phyloP scores from a whole-genome alignment of 208 protist species.

The Borovskyia barvae region DNA sequence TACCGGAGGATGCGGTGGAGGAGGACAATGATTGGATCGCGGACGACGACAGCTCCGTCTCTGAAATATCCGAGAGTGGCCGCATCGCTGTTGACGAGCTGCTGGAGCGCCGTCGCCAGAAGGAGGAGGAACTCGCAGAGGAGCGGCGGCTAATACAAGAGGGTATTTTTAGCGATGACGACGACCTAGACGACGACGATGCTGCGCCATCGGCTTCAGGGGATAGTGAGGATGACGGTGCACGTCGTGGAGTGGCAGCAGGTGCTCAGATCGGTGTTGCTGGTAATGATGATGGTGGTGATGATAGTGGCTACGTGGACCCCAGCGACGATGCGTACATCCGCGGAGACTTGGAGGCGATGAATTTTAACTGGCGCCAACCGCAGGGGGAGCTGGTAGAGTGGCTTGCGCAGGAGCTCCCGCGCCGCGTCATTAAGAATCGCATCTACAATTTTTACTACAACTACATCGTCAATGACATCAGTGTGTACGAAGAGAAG shows the following conservation, averaged over 20 bases:
- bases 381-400: constrained; percentile 83
- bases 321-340: constrained; percentile 67
- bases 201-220: no score
- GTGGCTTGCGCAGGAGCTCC: constrained; percentile 90
- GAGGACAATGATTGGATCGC: constrained; percentile 61
- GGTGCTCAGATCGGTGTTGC: constrained; percentile 8
- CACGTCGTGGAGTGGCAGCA: neutral
- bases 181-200: constrained; percentile 46
- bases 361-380: constrained; percentile 87
- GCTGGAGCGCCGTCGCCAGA: constrained; percentile 65
- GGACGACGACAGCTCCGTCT: constrained; percentile 69
- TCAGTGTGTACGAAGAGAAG: constrained; percentile 81
- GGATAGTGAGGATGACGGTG: constrained; percentile 9
- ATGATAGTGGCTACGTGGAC: constrained; percentile 30
- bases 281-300: constrained; percentile 5
- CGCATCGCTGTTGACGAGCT: constrained; percentile 72
- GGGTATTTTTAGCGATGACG: constrained; percentile 87
- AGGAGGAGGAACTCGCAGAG: constrained; percentile 56
- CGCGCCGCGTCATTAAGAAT: constrained; percentile 84
- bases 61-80: constrained; percentile 74
- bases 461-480: constrained; percentile 83
- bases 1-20: constrained; percentile 62
- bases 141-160: constrained; percentile 70
- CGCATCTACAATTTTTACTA: constrained; percentile 92
- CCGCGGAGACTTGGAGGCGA: constrained; percentile 67